phyloP scores from a whole-genome alignment of 2,329 filamentous ascomycete species.

The Corinectria fuckeliana region DNA sequence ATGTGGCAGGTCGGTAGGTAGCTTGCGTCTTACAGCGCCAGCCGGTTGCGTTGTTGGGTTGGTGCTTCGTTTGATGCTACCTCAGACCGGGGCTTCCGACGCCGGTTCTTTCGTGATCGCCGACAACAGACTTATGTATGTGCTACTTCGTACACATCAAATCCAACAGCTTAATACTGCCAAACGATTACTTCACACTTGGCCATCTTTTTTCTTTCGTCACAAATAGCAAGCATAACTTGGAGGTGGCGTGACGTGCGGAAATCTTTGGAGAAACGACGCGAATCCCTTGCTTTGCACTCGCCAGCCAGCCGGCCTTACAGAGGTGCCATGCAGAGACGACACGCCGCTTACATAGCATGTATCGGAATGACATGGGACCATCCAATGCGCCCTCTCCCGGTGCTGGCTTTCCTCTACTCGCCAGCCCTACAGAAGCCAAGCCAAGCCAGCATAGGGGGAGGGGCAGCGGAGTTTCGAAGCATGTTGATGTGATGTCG shows the following conservation, averaged over 20 bases:
- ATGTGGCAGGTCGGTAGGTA: background rate
- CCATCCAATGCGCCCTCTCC: slow-evolving; percentile 1
- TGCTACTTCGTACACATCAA: background rate
- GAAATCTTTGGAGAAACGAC: background rate
- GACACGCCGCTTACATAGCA: slow-evolving; percentile 12
- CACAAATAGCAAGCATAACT: background rate
- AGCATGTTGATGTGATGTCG: background rate
- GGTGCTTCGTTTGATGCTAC: background rate
- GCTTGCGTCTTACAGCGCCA: slow-evolving; percentile 9
- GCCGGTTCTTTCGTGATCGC: background rate
- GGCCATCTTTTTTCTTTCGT: background rate
- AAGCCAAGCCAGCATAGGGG: slow-evolving; percentile 1
- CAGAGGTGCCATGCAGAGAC: background rate
- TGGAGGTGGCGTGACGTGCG: background rate
- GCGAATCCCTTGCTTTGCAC: background rate
- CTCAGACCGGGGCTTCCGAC: slow-evolving; percentile 3
- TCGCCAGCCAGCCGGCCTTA: background rate
- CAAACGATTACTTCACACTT: background rate
- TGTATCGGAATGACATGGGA: no score
- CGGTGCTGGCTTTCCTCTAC: background rate
- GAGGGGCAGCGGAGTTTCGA: background rate
- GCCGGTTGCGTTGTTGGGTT: background rate
- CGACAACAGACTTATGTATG: background rate
- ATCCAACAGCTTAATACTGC: background rate
- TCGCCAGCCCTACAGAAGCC: slow-evolving; percentile 16